These are phyloP conservation scores for Neonectria sp. DNA, from an alignment of 2,329 filamentous ascomycete genomes.

Conservation along the genomic window DNA sequence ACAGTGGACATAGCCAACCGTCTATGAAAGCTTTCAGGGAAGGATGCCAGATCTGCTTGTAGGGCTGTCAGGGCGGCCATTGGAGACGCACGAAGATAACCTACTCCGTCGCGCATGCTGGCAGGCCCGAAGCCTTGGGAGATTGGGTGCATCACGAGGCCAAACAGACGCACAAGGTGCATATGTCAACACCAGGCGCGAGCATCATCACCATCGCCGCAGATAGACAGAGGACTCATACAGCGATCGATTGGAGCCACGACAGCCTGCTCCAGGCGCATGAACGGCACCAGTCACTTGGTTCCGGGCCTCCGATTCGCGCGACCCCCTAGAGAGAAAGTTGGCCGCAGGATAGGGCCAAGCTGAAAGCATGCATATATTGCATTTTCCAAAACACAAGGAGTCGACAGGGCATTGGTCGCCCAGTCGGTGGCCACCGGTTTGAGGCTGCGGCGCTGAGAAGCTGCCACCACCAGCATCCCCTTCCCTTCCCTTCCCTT, in stretches of 20 bases:
- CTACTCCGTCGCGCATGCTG: slow-evolving; percentile 4
- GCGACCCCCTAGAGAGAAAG: slow-evolving; percentile 21
- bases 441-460: slow-evolving; percentile 25
- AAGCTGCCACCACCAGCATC: slow-evolving; percentile 9
- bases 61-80: slow-evolving; percentile 2
- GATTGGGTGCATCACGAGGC: slow-evolving; percentile 24
- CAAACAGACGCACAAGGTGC: slow-evolving; percentile 28
- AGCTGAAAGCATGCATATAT: slow-evolving; percentile 30
- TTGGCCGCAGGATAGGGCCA: slow-evolving; percentile 18
- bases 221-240: neutral
- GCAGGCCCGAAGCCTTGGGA: neutral
- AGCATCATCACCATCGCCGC: slow-evolving; percentile 19
- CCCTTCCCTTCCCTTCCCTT: too few species aligned
- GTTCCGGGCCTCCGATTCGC: slow-evolving; percentile 22
- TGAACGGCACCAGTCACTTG: slow-evolving; percentile 41
- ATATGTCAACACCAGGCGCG: slow-evolving; percentile 36
- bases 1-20: too few species aligned
- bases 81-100: slow-evolving; percentile 13
- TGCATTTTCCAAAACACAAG: slow-evolving; percentile 28
- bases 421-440: slow-evolving; percentile 4
- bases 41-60: slow-evolving; percentile 6
- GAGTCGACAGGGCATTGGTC: slow-evolving; percentile 27
- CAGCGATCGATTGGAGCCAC: slow-evolving; percentile 44
- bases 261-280: slow-evolving; percentile 40
- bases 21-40: too few species aligned